A percentile compares a stretch with the other conserved stretches of the same genome.
These are phyloP conservation scores for Aegilops tauschii DNA, from an alignment of 176 grass and related monocot genomes.

Conservation along the genomic window DNA sequence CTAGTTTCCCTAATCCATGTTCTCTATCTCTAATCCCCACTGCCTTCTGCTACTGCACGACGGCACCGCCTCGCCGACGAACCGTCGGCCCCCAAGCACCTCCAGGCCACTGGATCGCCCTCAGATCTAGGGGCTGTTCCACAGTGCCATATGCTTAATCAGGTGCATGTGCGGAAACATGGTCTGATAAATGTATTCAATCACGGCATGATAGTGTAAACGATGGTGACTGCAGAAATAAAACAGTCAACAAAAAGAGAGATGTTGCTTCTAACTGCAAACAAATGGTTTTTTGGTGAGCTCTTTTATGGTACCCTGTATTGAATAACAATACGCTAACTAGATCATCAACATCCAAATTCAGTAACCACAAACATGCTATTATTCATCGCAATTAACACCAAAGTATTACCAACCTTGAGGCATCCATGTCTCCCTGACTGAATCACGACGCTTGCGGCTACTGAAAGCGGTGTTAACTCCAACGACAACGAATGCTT, in stretches of 20 bases:
- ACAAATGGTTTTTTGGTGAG: not conserved
- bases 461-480: constrained; percentile 94
- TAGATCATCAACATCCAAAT: constrained; percentile 25
- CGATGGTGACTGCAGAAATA: not conserved
- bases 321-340: not conserved
- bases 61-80: too few species aligned
- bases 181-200: not conserved
- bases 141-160: not conserved
- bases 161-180: not conserved
- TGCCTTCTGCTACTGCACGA: too few species aligned
- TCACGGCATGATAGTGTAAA: not conserved
- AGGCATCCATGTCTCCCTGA: constrained; percentile 96
- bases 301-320: too few species aligned
- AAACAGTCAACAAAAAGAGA: not conserved
- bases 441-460: constrained; percentile 88
- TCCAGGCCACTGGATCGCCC: too few species aligned
- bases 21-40: too few species aligned
- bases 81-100: too few species aligned
- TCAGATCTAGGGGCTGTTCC: too few species aligned
- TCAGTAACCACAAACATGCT: constrained; percentile 2
- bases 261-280: not conserved
- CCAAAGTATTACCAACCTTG: constrained; percentile 58
- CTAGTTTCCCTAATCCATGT: too few species aligned
- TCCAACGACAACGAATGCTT: constrained; percentile 85
- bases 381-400: constrained; percentile 22